Evolutionary conservation across 139 green algal species (phyloP).

Genomic region (Dunaliella primolecta): DNA sequence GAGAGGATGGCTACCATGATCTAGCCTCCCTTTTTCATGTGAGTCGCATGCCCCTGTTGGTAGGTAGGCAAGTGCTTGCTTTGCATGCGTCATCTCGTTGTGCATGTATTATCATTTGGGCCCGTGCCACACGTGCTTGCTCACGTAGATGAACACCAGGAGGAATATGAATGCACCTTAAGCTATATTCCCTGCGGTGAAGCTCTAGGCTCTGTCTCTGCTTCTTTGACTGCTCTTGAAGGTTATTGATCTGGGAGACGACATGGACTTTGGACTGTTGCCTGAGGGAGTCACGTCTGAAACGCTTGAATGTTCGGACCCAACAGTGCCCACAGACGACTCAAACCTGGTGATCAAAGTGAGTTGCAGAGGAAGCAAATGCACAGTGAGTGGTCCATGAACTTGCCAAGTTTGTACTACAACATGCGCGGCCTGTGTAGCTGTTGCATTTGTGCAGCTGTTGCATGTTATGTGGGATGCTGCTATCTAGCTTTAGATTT

Average conservation of each 20-base stretch:
- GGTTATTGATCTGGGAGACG: conserved; percentile 94
- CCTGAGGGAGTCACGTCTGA: conserved; percentile 55
- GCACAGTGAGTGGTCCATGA: too few species aligned
- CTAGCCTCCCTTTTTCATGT: conserved; percentile 96
- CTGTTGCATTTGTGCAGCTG: too few species aligned
- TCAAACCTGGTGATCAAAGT: conserved; percentile 94
- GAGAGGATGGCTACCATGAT: conserved; percentile 97
- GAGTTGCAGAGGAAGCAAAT: neutral
- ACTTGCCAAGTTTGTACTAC: too few species aligned
- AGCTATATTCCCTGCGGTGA: neutral
- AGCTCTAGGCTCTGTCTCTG: neutral
- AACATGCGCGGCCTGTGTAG: too few species aligned
- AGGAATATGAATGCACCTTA: neutral
- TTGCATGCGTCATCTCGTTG: too few species aligned
- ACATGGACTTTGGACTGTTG: conserved; percentile 71
- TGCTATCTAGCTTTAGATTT: neutral
- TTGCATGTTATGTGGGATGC: too few species aligned
- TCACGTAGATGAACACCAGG: neutral
- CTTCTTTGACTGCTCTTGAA: conserved; percentile 33
- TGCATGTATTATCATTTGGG: neutral
- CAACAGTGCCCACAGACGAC: conserved; percentile 84
- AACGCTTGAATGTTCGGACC: conserved; percentile 73
- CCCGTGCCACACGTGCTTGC: neutral
- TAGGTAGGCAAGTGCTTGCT: too few species aligned
- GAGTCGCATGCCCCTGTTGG: conserved; percentile 14